phyloP scores from a whole-genome alignment of 2,329 filamentous ascomycete species.

The Aotearoamyces nothofagi region DNA sequence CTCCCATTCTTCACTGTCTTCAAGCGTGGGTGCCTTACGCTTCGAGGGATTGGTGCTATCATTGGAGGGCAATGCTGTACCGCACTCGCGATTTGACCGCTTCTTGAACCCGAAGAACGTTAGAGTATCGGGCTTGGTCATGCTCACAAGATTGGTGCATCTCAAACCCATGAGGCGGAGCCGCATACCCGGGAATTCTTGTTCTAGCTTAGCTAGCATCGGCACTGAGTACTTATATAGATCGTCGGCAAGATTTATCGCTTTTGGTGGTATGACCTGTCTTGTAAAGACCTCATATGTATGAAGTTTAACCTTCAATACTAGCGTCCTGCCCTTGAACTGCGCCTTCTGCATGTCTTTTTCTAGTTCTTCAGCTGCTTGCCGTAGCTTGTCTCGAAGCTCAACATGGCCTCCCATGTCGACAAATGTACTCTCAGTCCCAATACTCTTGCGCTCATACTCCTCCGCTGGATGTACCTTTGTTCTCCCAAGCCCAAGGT shows the following conservation, averaged over 20 bases:
- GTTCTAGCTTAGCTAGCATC: conserved; percentile 58
- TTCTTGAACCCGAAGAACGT: conserved; percentile 60
- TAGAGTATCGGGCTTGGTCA: conserved; percentile 63
- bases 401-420: conserved; percentile 57
- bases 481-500: conserved; percentile 77
- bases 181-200: conserved; percentile 66
- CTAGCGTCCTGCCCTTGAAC: conserved; percentile 81
- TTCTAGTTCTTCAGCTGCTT: conserved; percentile 72
- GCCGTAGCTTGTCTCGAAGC: conserved; percentile 63
- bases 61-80: conserved; percentile 9
- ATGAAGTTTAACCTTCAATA: conserved; percentile 85
- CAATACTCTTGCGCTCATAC: conserved; percentile 83
- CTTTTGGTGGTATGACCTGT: conserved; percentile 60
- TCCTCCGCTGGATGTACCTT: conserved; percentile 75
- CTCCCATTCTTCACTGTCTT: conserved; percentile 41
- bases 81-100: conserved; percentile 10
- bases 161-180: conserved; percentile 78
- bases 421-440: conserved; percentile 81
- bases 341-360: conserved; percentile 66
- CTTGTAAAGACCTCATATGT: conserved; percentile 85
- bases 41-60: conserved; percentile 14
- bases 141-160: conserved; percentile 76
- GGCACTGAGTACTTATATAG: conserved; percentile 69
- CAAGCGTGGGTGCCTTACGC: conserved; percentile 21
- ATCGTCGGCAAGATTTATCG: conserved; percentile 62